A percentile compares a stretch with the other conserved stretches of the same genome.
Conservation (phyloP, 331 rosid genomes). For the Telfairia occidentalis region DNA sequence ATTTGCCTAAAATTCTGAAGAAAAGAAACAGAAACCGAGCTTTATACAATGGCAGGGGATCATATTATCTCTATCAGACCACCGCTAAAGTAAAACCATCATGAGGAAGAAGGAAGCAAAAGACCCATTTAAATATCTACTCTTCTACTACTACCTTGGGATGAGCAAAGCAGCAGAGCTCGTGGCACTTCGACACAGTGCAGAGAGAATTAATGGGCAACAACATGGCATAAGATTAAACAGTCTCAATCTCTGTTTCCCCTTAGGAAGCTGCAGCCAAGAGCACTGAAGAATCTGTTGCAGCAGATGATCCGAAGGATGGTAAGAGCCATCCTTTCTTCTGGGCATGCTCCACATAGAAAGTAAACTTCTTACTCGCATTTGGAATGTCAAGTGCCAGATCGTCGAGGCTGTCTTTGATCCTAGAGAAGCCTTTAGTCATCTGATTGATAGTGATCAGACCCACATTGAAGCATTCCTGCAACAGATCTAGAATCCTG, state of each 20-base stretch:
- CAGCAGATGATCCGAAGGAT: constrained; percentile 38
- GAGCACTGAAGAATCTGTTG: constrained; percentile 22
- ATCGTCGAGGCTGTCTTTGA: constrained; percentile 82
- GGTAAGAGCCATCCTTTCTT: constrained; percentile 64
- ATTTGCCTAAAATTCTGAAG: constrained; percentile 2
- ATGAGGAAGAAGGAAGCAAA: neutral
- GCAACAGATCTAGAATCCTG: constrained; percentile 68
- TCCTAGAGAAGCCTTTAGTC: constrained; percentile 82
- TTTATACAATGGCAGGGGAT: constrained; percentile 12
- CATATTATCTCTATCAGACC: constrained; percentile 10
- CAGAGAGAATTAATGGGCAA: constrained; percentile 21
- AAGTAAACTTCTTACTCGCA: constrained; percentile 59
- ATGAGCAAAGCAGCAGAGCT: neutral
- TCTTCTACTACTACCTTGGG: constrained; percentile 3
- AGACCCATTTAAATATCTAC: neutral
- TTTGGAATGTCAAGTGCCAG: constrained; percentile 95
- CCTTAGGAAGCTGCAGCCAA: constrained; percentile 35
- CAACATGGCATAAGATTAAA: constrained; percentile 35
- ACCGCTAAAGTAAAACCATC: constrained; percentile 1
- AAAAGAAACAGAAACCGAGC: neutral
- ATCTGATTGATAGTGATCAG: constrained; percentile 83
- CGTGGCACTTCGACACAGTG: neutral
- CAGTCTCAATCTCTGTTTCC: constrained; percentile 24
- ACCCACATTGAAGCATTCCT: constrained; percentile 82
- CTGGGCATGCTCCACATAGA: constrained; percentile 69